Evolutionary conservation across 2,329 filamentous ascomycete genomes (phyloP).

Genomic region (Drechslerella coelobrocha): DNA sequence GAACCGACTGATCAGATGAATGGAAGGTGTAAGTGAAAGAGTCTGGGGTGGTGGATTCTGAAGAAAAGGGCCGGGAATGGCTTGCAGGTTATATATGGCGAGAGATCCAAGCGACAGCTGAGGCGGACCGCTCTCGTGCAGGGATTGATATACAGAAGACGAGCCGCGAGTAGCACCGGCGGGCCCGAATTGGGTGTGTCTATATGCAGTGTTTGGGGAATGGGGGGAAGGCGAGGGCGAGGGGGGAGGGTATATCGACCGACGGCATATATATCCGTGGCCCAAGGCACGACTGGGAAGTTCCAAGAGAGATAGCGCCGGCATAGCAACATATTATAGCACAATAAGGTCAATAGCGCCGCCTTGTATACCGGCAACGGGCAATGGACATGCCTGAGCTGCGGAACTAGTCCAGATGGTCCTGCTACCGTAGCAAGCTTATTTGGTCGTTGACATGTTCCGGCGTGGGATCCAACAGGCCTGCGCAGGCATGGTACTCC

Average conservation of each 20-base stretch:
- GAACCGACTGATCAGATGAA: background rate
- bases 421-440: no score
- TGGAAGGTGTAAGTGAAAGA: background rate
- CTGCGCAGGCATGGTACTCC: no score
- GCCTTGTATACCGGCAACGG: background rate
- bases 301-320: conserved; percentile 12
- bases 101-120: background rate
- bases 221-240: background rate
- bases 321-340: background rate
- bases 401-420: background rate
- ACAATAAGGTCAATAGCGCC: no score
- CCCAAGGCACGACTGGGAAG: conserved; percentile 3
- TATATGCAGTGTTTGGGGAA: background rate
- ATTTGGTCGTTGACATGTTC: no score
- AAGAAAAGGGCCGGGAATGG: background rate
- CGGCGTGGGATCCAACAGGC: no score
- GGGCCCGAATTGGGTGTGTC: background rate
- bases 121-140: background rate
- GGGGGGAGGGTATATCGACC: background rate
- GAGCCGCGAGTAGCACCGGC: background rate
- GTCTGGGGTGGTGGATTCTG: background rate
- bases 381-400: background rate
- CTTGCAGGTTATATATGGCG: conserved; percentile 2
- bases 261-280: conserved; percentile 5
- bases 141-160: conserved; percentile 1